phyloP scores from a whole-genome alignment of 176 grass and related monocot species.

The Carex myosuroides region DNA sequence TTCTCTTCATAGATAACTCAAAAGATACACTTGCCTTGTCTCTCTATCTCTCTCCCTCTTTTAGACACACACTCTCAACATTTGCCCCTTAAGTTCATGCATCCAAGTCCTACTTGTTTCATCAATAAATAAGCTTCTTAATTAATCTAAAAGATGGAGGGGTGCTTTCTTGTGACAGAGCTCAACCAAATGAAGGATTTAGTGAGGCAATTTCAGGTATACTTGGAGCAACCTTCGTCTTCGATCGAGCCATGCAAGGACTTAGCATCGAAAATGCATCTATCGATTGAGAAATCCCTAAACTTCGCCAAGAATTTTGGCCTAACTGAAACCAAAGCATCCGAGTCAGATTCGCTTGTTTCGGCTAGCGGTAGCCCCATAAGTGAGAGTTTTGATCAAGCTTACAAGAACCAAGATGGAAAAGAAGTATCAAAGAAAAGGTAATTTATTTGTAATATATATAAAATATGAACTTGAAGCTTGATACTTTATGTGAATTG shows the following conservation, averaged over 20 bases:
- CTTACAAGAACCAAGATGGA: constrained; percentile 16
- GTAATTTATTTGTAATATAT: constrained; percentile 12
- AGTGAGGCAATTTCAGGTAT: constrained; percentile 45
- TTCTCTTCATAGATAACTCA: not conserved
- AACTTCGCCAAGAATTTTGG: constrained; percentile 27
- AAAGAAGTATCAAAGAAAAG: constrained; percentile 62
- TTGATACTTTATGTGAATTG: not conserved
- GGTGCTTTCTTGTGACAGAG: constrained; percentile 41
- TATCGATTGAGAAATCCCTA: constrained; percentile 46
- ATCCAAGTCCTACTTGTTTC: not conserved
- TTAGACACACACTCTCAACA: constrained; percentile 2
- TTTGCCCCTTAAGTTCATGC: not conserved
- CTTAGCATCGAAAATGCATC: constrained; percentile 34
- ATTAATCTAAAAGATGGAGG: constrained; percentile 21
- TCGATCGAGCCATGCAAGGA: constrained; percentile 35
- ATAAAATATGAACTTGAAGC: not conserved
- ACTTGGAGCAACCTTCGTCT: constrained; percentile 12
- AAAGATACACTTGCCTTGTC: not conserved
- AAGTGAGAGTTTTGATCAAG: constrained; percentile 43
- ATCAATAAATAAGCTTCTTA: constrained; percentile 16
- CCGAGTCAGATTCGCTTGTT: constrained; percentile 29
- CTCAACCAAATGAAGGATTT: constrained; percentile 44
- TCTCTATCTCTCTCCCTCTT: not conserved
- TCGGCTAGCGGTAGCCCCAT: constrained; percentile 42
- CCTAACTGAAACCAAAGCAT: not conserved